Base-by-base conservation (phyloP, 768 basidiomycete species). In the Strobilomyces confusus region DNA sequence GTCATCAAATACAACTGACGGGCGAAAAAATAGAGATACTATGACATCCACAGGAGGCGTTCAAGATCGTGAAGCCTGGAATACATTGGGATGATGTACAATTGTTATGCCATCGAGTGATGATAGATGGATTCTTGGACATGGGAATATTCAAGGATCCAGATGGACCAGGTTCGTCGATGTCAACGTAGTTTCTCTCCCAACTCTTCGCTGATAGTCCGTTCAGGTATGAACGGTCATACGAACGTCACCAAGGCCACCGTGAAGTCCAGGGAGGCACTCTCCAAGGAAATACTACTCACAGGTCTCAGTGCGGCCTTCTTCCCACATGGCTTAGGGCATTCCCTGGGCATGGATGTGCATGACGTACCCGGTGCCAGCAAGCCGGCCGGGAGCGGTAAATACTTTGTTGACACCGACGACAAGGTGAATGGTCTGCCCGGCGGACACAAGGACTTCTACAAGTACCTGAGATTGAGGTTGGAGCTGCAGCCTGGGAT, bases 291-390 rank as follows among this genome's bases (percentile, higher is more conserved):
- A 22, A 84, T 98, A 51, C 75, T 97, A 8, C 79, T 79, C 17
- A 85, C 84, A 5, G 94, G 93, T 0, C 71, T 90, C 40, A 85
- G 85, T 57, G 73, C 84, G 1, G 90, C 92, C 0, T 98, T 98
- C 77, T 98, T 91, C 80, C 95, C 95, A 11, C 95, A 98, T 64
- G 95, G 95, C 3, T 74, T 89, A 36, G 92, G 93, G 1, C 95
- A 98, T 66, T 89, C 89, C 7, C 75, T 98, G 38, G 95, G 95
- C 12, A 75, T 97, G 70, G 95, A 98, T 66, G 94, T 98, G 2
- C 95, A 97, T 65, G 95, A 97, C 62, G 90, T 89, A 1, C 89
- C 92, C 0, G 81, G 78, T 43, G 86, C 87, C n/a, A 88, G 81
- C 68, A 90, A 84, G 66, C 91, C 87, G n/a, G 67, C 54, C 9